Evolutionary conservation across 2,329 filamentous ascomycete species (phyloP).

Genomic region (Dothistroma pini): DNA sequence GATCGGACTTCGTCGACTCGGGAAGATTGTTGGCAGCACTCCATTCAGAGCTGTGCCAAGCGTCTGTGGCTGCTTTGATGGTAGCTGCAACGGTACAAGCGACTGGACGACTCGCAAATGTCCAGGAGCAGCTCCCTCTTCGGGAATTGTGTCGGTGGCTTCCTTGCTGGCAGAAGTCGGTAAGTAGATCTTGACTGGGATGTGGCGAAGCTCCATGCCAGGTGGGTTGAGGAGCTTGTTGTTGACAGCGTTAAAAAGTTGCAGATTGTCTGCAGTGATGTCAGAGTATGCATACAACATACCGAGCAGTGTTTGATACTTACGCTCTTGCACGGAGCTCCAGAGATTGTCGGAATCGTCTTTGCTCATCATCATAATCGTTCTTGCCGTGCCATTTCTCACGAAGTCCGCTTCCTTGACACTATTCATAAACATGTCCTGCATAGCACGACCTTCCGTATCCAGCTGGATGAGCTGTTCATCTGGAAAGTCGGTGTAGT

Average conservation of each 20-base stretch:
- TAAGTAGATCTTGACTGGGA: conserved; percentile 87
- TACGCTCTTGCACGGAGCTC: conserved; percentile 72
- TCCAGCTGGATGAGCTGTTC: conserved; percentile 59
- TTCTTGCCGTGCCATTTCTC: conserved; percentile 80
- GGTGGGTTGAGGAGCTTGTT: conserved; percentile 69
- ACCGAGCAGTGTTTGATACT: conserved; percentile 25
- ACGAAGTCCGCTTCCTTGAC: conserved; percentile 82
- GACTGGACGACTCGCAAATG: conserved; percentile 62
- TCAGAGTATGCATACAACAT: conserved; percentile 7
- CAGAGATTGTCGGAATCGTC: conserved; percentile 79
- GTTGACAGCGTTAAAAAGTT: conserved; percentile 69
- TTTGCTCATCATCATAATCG: conserved; percentile 84
- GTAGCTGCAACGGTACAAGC: conserved; percentile 56
- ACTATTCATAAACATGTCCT: conserved; percentile 65
- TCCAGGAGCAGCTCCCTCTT: conserved; percentile 34
- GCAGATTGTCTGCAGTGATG: conserved; percentile 61
- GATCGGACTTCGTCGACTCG: conserved; percentile 77
- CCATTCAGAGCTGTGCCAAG: conserved; percentile 73
- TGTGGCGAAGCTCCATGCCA: conserved; percentile 68
- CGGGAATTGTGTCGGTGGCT: conserved; percentile 34
- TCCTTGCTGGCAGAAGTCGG: conserved; percentile 47
- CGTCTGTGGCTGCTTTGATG: conserved; percentile 55
- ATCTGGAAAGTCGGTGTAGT: conserved; percentile 57
- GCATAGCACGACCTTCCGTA: conserved; percentile 52
- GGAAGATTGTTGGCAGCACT: conserved; percentile 78